These are phyloP conservation scores for Thelephora terrestris DNA, from an alignment of 1,284 basidiomycete genomes.

Conservation along the genomic window DNA sequence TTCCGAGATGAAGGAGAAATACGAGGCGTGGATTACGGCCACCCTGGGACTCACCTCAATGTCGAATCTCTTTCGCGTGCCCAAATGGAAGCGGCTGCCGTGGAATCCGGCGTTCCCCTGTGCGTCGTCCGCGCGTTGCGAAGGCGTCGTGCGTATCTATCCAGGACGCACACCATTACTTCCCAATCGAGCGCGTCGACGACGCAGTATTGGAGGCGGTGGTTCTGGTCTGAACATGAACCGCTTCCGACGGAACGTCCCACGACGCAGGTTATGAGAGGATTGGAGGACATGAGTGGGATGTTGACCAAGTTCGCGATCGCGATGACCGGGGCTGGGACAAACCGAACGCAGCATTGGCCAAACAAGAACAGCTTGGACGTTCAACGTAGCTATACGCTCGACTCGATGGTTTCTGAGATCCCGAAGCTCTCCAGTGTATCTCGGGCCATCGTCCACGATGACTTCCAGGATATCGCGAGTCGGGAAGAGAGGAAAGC, in stretches of 20 bases:
- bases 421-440: neutral
- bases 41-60: conserved; percentile 44
- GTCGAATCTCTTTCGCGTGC: conserved; percentile 40
- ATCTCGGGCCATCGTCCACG: neutral
- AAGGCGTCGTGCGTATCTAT: no score
- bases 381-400: neutral
- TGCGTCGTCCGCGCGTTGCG: conserved; percentile 26
- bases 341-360: neutral
- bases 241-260: no score
- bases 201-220: conserved; percentile 1
- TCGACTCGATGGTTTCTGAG: neutral
- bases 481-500: conserved; percentile 32
- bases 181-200: neutral
- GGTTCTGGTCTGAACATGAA: neutral
- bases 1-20: neutral
- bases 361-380: neutral
- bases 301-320: conserved; percentile 40
- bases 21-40: conserved; percentile 11
- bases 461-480: neutral
- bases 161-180: neutral
- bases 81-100: no score
- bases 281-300: conserved; percentile 39
- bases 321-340: conserved; percentile 20
- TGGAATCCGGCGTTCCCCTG: conserved; percentile 53
- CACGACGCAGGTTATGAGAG: no score